A percentile compares a stretch with the other conserved stretches of the same genome.
Evolutionary conservation across 2,329 filamentous ascomycete species (phyloP).

Genomic region (Arthroderma sp.): DNA sequence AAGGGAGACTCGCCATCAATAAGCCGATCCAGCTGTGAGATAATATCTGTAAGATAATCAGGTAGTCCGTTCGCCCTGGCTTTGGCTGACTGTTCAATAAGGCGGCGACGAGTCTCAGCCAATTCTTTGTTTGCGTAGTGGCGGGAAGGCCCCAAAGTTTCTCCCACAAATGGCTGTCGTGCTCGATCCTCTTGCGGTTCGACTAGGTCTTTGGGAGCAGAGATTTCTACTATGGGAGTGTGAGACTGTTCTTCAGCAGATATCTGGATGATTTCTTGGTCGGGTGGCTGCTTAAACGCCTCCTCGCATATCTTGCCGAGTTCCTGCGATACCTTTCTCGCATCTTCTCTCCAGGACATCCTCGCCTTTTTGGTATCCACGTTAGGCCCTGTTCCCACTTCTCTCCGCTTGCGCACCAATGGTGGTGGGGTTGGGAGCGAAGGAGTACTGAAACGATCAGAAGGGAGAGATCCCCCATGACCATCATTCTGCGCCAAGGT

Average conservation of each 20-base stretch:
- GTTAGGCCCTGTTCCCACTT: slow-evolving; percentile 16
- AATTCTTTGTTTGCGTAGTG: slow-evolving; percentile 43
- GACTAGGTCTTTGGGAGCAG: background rate
- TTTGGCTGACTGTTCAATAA: slow-evolving; percentile 38
- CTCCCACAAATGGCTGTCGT: slow-evolving; percentile 27
- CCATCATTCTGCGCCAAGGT: slow-evolving; percentile 14
- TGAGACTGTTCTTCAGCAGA: too few species aligned
- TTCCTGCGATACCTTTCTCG: slow-evolving; percentile 69
- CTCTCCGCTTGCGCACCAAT: slow-evolving; percentile 21
- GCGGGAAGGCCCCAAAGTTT: slow-evolving; percentile 36
- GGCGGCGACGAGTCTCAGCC: slow-evolving; percentile 44
- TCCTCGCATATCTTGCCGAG: slow-evolving; percentile 85
- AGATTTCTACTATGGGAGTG: background rate
- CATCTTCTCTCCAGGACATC: slow-evolving; percentile 54
- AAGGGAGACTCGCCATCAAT: slow-evolving; percentile 32
- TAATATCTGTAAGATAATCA: slow-evolving; percentile 45
- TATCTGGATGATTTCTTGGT: background rate
- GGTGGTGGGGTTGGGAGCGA: slow-evolving; percentile 28
- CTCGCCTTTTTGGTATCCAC: slow-evolving; percentile 30
- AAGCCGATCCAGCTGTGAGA: slow-evolving; percentile 46
- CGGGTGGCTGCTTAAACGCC: slow-evolving; percentile 53
- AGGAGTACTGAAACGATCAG: slow-evolving; percentile 23
- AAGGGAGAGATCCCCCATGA: slow-evolving; percentile 13
- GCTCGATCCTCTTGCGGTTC: background rate
- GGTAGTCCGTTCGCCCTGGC: slow-evolving; percentile 32